Evolutionary conservation across 805 yeast species (phyloP).

Genomic region (Candida ponderosae): DNA sequence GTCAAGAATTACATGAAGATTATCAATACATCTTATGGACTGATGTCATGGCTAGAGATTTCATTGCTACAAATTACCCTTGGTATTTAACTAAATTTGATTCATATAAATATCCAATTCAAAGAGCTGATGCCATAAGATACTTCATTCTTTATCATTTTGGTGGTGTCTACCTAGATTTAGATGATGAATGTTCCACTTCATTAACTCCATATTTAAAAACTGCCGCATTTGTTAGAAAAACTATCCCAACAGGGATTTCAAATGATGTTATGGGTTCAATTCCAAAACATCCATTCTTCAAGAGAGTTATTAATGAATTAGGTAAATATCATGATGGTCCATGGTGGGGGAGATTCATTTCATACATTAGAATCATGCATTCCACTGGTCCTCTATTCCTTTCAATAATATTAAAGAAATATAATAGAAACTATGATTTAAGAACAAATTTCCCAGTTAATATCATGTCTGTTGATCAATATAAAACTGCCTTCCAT

Average conservation of each 20-base stretch:
- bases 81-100: slow-evolving; percentile 85
- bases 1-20: slow-evolving; percentile 77
- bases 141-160: slow-evolving; percentile 76
- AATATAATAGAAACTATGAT: slow-evolving; percentile 29
- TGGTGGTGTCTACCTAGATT: slow-evolving; percentile 87
- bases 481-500: slow-evolving; percentile 37
- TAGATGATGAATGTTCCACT: slow-evolving; percentile 83
- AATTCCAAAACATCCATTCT: slow-evolving; percentile 81
- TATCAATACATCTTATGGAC: slow-evolving; percentile 89
- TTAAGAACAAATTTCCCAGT: too few relatives aligned
- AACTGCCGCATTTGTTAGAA: slow-evolving; percentile 80
- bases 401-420: slow-evolving; percentile 80
- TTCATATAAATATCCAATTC: slow-evolving; percentile 69
- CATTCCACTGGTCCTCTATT: slow-evolving; percentile 89
- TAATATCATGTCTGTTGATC: too few relatives aligned
- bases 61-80: slow-evolving; percentile 70
- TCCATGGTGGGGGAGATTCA: slow-evolving; percentile 50
- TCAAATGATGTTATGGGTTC: slow-evolving; percentile 93
- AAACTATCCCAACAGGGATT: slow-evolving; percentile 84
- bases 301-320: slow-evolving; percentile 58
- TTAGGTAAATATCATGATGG: slow-evolving; percentile 49
- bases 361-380: slow-evolving; percentile 90
- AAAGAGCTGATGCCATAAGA: slow-evolving; percentile 86
- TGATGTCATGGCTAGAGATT: slow-evolving; percentile 71
- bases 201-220: slow-evolving; percentile 73